Evolutionary conservation across 176 grass and related monocot species (phyloP).

Genomic region (Carex cristatella): DNA sequence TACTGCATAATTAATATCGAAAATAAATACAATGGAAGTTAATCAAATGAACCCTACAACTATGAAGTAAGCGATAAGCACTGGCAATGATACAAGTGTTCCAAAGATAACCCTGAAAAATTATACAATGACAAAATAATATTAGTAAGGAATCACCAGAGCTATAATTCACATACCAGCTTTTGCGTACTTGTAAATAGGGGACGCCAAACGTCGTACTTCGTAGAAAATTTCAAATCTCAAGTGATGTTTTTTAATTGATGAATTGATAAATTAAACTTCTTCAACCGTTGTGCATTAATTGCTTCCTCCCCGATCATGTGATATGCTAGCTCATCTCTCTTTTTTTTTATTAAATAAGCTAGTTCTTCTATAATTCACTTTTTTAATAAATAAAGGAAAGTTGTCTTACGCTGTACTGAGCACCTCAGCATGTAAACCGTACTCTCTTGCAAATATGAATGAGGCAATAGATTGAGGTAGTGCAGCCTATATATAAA

Average conservation of each 20-base stretch:
- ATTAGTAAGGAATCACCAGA: neutral
- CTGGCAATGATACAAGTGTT: constrained; percentile 51
- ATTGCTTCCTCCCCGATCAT: too few species aligned
- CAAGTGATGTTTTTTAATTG: neutral
- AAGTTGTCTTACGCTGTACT: constrained; percentile 52
- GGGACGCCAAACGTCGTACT: too few species aligned
- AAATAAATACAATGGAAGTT: neutral
- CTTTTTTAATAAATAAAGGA: neutral
- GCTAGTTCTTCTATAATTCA: neutral
- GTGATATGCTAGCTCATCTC: too few species aligned
- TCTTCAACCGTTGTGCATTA: neutral
- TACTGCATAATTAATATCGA: neutral
- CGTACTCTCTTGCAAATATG: constrained; percentile 74
- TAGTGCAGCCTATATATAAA: constrained; percentile 49
- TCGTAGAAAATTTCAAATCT: neutral
- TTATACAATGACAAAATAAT: neutral
- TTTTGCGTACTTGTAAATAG: neutral
- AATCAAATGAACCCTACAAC: constrained; percentile 29
- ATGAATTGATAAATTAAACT: neutral
- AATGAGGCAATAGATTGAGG: constrained; percentile 71
- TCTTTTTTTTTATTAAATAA: neutral
- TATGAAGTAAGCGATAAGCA: constrained; percentile 40
- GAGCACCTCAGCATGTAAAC: constrained; percentile 61
- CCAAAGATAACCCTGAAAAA: constrained; percentile 68
- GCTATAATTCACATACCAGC: neutral